These are phyloP conservation scores for Musa acuminata DNA, from an alignment of 176 grass and related monocot genomes.

Conservation along the genomic window DNA sequence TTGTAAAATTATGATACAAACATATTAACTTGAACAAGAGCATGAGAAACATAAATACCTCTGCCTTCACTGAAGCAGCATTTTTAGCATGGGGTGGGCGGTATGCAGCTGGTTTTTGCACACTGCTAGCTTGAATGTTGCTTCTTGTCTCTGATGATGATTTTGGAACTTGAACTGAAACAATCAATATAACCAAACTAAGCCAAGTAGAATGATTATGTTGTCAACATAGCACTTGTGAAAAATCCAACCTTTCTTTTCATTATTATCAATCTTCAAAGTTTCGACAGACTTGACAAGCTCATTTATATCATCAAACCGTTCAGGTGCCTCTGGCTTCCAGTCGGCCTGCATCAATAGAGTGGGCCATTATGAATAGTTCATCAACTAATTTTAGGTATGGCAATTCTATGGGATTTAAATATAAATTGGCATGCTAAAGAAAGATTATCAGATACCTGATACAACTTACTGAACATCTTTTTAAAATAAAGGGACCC, in stretches of 20 bases:
- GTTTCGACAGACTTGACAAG: slow-evolving; percentile 46
- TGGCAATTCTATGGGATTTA: neutral
- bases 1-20: neutral
- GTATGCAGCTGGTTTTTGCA: slow-evolving; percentile 61
- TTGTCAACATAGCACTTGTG: slow-evolving; percentile 19
- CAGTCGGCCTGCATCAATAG: slow-evolving; percentile 55
- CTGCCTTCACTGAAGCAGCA: slow-evolving; percentile 60
- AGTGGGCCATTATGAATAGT: too few relatives aligned
- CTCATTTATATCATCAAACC: slow-evolving; percentile 69
- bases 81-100: slow-evolving; percentile 74
- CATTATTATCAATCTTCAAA: slow-evolving; percentile 75
- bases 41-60: slow-evolving; percentile 40
- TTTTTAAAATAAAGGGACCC: slow-evolving; percentile 81
- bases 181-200: slow-evolving; percentile 15
- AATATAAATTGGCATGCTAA: neutral
- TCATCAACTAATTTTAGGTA: neutral
- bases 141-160: slow-evolving; percentile 39
- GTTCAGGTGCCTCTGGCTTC: slow-evolving; percentile 84
- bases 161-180: slow-evolving; percentile 65
- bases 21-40: neutral
- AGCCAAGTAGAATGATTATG: slow-evolving; percentile 17
- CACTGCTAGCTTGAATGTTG: slow-evolving; percentile 32
- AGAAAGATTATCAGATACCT: slow-evolving; percentile 34
- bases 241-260: slow-evolving; percentile 59
- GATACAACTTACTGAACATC: slow-evolving; percentile 88